Evolutionary conservation across 495 filamentous ascomycete species (phyloP).

Genomic region (Xanthoparmelia taractica): DNA sequence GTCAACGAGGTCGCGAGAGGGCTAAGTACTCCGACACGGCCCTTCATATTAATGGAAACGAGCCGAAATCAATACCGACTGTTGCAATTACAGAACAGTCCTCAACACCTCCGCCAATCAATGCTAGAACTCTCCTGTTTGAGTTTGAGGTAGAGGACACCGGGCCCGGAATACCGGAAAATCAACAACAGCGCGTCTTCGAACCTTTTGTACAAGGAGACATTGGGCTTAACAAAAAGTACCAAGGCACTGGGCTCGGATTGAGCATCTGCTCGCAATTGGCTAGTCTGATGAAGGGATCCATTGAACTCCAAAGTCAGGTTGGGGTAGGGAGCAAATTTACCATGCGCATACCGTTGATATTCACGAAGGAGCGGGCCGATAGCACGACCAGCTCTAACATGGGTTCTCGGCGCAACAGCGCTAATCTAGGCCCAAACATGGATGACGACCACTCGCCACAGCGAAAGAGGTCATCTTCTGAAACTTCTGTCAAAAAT

Average conservation of each 20-base stretch:
- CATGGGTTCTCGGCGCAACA: constrained; percentile 26
- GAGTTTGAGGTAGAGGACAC: constrained; percentile 87
- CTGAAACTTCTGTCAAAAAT: constrained; percentile 27
- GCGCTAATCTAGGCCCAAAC: constrained; percentile 19
- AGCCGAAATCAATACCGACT: constrained; percentile 46
- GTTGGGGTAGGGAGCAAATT: constrained; percentile 73
- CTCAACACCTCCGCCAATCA: constrained; percentile 51
- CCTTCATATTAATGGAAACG: constrained; percentile 50
- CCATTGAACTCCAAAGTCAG: constrained; percentile 62
- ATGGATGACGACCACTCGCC: constrained; percentile 16
- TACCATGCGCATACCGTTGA: constrained; percentile 75
- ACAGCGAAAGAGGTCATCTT: constrained; percentile 21
- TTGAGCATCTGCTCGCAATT: constrained; percentile 84
- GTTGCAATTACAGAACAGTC: constrained; percentile 47
- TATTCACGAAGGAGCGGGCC: constrained; percentile 58
- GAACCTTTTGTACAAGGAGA: constrained; percentile 94
- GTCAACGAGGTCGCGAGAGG: constrained; percentile 15
- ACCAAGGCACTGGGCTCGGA: constrained; percentile 84
- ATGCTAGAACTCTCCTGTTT: constrained; percentile 56
- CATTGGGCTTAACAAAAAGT: constrained; percentile 78
- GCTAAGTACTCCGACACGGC: constrained; percentile 31
- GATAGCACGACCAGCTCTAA: constrained; percentile 44
- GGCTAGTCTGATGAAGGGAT: constrained; percentile 73
- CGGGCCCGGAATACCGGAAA: constrained; percentile 77
- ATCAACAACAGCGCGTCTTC: constrained; percentile 73